Evolutionary conservation across 768 basidiomycete genomes (phyloP).

Genomic region (Hericium rajendrae): DNA sequence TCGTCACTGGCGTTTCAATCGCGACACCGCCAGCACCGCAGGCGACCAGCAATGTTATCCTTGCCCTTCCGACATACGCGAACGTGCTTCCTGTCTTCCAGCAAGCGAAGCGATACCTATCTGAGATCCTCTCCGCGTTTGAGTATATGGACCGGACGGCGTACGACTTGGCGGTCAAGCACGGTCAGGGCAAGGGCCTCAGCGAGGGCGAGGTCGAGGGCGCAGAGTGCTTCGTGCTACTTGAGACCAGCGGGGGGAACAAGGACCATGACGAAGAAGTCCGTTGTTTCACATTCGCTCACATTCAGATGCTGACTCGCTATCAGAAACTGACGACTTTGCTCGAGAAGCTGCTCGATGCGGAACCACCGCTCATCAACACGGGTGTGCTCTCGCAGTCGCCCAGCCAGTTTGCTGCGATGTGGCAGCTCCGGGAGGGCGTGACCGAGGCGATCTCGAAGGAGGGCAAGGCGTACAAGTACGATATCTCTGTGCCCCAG

Average conservation of each 20-base stretch:
- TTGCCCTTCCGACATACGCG: constrained; percentile 80
- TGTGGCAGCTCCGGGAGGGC: constrained; percentile 91
- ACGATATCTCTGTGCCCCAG: constrained; percentile 87
- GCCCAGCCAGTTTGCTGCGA: constrained; percentile 75
- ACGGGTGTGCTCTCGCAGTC: constrained; percentile 91
- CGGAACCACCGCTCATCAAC: constrained; percentile 67
- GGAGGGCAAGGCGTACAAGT: constrained; percentile 94
- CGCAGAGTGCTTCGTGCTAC: constrained; percentile 81
- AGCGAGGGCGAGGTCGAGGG: constrained; percentile 65
- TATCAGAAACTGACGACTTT: constrained; percentile 75
- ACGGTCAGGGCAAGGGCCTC: constrained; percentile 72
- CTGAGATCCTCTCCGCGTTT: constrained; percentile 95
- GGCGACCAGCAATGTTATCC: constrained; percentile 84
- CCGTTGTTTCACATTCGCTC: constrained; percentile 2
- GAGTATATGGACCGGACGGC: constrained; percentile 89
- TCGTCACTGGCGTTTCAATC: constrained; percentile 93
- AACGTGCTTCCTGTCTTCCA: constrained; percentile 82
- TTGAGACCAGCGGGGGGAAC: constrained; percentile 91
- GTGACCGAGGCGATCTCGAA: constrained; percentile 89
- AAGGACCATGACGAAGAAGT: constrained; percentile 93
- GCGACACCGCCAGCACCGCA: constrained; percentile 76
- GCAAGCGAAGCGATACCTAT: constrained; percentile 70
- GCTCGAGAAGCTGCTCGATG: constrained; percentile 67
- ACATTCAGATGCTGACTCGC: background rate
- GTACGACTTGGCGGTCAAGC: constrained; percentile 76